Conservation (phyloP, 2,329 filamentous ascomycete genomes). For the Gaeumannomyces tritici region DNA sequence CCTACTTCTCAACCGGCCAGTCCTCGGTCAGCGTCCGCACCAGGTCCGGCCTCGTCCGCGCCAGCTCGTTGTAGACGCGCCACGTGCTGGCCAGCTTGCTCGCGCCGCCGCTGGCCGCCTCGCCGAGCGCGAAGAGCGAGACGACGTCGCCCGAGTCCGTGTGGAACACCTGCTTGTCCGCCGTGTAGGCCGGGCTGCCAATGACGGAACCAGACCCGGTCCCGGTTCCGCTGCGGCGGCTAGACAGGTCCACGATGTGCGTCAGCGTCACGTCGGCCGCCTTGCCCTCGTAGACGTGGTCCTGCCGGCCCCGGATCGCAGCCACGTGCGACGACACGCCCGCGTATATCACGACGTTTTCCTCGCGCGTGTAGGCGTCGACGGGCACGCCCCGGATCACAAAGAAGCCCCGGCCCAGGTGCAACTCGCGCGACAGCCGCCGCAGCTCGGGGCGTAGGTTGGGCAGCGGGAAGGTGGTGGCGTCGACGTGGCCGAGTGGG, state of each 20-base stretch:
- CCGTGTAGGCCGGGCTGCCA: constrained; percentile 48
- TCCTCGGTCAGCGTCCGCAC: constrained; percentile 43
- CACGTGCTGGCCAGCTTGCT: constrained; percentile 49
- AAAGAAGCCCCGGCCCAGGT: constrained; percentile 50
- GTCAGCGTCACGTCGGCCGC: constrained; percentile 41
- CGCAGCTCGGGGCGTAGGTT: constrained; percentile 39
- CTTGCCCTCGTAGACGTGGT: constrained; percentile 32
- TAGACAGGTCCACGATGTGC: constrained; percentile 55
- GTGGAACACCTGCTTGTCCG: constrained; percentile 54
- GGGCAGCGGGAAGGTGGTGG: constrained; percentile 46
- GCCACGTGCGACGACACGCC: constrained; percentile 52
- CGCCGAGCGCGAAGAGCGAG: constrained; percentile 43
- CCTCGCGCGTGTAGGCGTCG: constrained; percentile 39
- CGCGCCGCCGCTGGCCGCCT: constrained; percentile 43
- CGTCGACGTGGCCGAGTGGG: constrained; percentile 30
- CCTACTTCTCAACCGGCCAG: constrained; percentile 39
- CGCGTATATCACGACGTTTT: constrained; percentile 50
- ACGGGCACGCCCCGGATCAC: constrained; percentile 49
- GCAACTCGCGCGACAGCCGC: constrained; percentile 41
- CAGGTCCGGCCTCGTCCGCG: constrained; percentile 46
- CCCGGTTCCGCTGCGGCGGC: constrained; percentile 3
- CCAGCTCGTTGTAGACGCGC: constrained; percentile 54
- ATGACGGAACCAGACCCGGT: constrained; percentile 27
- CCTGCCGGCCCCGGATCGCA: constrained; percentile 40
- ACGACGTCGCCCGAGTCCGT: constrained; percentile 52